A percentile compares a stretch with the other conserved stretches of the same genome.
These are phyloP conservation scores for Parasarocladium wereldwijsianum DNA, from an alignment of 2,329 filamentous ascomycete genomes.

Conservation along the genomic window DNA sequence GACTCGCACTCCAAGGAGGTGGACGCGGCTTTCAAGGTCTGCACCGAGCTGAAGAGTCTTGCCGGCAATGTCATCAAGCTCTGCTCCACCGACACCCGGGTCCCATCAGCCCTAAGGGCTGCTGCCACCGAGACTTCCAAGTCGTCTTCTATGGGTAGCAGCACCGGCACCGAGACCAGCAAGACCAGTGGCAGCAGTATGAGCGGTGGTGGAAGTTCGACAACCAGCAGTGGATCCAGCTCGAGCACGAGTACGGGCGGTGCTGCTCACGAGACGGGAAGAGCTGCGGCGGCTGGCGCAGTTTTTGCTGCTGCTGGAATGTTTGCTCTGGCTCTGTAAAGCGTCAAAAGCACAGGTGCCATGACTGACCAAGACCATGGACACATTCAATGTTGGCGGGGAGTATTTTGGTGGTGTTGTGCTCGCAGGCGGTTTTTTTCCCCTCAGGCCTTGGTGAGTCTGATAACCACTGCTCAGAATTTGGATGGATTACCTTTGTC, in stretches of 20 bases:
- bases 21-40: conserved; percentile 12
- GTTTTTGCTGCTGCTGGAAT: conserved; percentile 12
- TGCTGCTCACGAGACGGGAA: conserved; percentile 13
- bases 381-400: too few relatives aligned
- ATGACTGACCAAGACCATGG: too few relatives aligned
- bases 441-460: too few relatives aligned
- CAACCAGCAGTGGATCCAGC: background rate
- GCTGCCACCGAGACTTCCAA: too few relatives aligned
- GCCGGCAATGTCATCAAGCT: conserved; percentile 9
- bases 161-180: conserved; percentile 1
- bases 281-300: conserved; percentile 12
- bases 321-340: background rate
- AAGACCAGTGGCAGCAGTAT: conserved; percentile 4
- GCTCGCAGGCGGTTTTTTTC: too few relatives aligned
- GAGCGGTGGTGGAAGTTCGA: background rate
- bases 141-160: too few relatives aligned
- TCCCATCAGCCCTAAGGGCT: background rate
- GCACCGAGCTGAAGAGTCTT: conserved; percentile 11
- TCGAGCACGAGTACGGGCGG: conserved; percentile 8
- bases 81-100: conserved; percentile 8
- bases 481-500: too few relatives aligned
- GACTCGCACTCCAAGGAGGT: conserved; percentile 13
- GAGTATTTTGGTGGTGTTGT: too few relatives aligned
- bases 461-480: too few relatives aligned
- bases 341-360: too few relatives aligned